Evolutionary conservation across 1,284 basidiomycete genomes (phyloP), one percentile per base, ranked within the genome.

Genomic region (Leucoagaricus sp.): DNA sequence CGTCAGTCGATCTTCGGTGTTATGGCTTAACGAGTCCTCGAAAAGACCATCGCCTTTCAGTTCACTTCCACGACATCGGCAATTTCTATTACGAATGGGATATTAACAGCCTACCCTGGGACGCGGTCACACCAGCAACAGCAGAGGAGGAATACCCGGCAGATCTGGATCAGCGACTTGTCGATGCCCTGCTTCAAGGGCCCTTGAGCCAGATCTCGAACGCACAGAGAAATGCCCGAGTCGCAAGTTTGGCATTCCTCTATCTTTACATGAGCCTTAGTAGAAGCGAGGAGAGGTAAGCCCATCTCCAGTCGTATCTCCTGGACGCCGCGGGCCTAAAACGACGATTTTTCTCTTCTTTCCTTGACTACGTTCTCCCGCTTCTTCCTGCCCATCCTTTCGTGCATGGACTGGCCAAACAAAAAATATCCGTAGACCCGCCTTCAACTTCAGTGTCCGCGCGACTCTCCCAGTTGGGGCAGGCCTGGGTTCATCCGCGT

Each of bases 381-480:
- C 49, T 57, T 58, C 51, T 49, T 52, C 40, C 45, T 23, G 48
- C 54, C 48, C 38, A 29, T 29, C 58, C 40, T 54, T 56, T 58
- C 61, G 51, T 57, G 40, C 17, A 26, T 50, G 49, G 38, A 28
- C 21, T 21, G 40, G 40, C 17, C 19, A 21, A 21, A 19, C 17
- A 19, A 26, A 15, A 28, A 41, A 29, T 44, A 28, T n/a, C n/a
- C n/a, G n/a, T 54, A 91, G 89, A 56, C 86, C 86, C 6, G 81
- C 86, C 0, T 85, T 94, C 70, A 87, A 89, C 57, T 91, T 96
- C 68, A 84, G 87, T 29, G 83, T 90, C 40, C 93, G 96, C 48
- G 91, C 95, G 38, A 92, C 94, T n/a, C 83, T 99, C 9, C 97
- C 97, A n/a, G 91, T 99, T 61, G 92, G 94, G n/a, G 97, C 97